A percentile compares a stretch with the other conserved stretches of the same genome.
Conservation (phyloP, 148 eudicot species). For the Cornus controversa region DNA sequence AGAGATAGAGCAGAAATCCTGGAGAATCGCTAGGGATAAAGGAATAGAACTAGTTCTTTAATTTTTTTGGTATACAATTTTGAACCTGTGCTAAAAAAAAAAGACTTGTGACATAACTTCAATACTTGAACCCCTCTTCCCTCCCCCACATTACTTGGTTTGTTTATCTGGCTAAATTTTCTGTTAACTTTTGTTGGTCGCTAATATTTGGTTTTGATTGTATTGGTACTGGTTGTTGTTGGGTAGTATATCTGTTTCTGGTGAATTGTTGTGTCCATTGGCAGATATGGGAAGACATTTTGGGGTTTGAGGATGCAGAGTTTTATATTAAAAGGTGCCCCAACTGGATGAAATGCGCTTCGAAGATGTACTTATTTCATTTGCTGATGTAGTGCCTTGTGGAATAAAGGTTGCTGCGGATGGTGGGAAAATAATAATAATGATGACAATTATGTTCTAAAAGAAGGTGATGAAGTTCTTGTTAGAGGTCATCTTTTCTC, state of each 20-base stretch:
- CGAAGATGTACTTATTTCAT: conserved; percentile 67
- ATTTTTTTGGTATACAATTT: not conserved
- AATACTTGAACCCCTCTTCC: too few relatives aligned
- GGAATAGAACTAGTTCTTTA: too few relatives aligned
- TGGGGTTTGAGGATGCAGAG: conserved; percentile 96
- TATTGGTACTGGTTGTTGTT: not conserved
- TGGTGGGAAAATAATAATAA: conserved; percentile 74
- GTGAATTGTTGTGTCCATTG: conserved; percentile 5
- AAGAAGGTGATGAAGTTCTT: conserved; percentile 83
- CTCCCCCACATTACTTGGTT: not conserved
- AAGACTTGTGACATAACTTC: not conserved
- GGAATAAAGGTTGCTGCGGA: conserved; percentile 83
- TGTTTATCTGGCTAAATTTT: not conserved
- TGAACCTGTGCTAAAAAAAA: not conserved
- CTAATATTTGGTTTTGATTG: not conserved
- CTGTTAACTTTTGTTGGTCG: not conserved
- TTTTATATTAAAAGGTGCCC: conserved; percentile 94
- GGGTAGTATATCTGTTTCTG: not conserved
- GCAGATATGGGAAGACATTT: conserved; percentile 95
- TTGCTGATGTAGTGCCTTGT: conserved; percentile 94
- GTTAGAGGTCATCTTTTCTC: conserved; percentile 62
- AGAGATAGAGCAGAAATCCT: too few relatives aligned
- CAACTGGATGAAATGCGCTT: conserved; percentile 61
- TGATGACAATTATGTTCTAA: conserved; percentile 64
- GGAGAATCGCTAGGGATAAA: too few relatives aligned